Percentiles rank a stretch among this genome's conserved stretches.
phyloP scores from a whole-genome alignment of 192 early-diverging fungal species.

The Coemansia sp. region DNA sequence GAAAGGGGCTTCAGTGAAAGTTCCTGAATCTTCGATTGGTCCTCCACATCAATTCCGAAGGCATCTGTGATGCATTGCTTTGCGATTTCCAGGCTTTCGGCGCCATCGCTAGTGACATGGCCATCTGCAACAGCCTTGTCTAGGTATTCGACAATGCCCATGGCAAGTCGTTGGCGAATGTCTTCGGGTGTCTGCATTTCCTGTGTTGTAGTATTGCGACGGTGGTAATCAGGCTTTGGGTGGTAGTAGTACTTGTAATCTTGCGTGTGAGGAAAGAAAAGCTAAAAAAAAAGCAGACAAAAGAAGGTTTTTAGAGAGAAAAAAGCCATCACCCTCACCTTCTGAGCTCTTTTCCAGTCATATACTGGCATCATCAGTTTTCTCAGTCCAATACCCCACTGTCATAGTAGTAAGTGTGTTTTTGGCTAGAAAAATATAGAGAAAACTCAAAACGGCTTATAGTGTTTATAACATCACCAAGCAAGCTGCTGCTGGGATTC shows the following conservation, averaged over 20 bases:
- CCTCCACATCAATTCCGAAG: constrained; percentile 81
- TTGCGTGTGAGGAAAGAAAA: no score
- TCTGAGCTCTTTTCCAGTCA: no score
- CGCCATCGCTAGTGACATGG: constrained; percentile 40
- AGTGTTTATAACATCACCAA: constrained; percentile 45
- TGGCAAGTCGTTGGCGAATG: constrained; percentile 41
- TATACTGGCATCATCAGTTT: no score
- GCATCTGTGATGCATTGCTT: constrained; percentile 95
- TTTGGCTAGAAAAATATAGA: not conserved
- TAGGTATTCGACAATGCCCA: constrained; percentile 49
- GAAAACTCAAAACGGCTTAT: not conserved
- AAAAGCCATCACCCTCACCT: no score
- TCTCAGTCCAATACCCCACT: no score
- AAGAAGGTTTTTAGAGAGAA: no score
- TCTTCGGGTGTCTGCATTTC: constrained; percentile 20
- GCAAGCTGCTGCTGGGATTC: constrained; percentile 46
- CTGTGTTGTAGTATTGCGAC: constrained; percentile 3
- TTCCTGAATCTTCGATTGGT: constrained; percentile 61
- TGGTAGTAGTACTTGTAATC: no score
- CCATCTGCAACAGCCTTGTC: constrained; percentile 50
- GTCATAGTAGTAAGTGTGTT: no score
- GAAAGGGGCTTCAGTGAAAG: constrained; percentile 86
- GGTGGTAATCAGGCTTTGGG: not conserved
- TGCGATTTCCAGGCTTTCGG: constrained; percentile 66
- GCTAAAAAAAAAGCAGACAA: not conserved